Evolutionary conservation across 208 protist species (phyloP).

Genomic region (Leishmania guyanensis): DNA sequence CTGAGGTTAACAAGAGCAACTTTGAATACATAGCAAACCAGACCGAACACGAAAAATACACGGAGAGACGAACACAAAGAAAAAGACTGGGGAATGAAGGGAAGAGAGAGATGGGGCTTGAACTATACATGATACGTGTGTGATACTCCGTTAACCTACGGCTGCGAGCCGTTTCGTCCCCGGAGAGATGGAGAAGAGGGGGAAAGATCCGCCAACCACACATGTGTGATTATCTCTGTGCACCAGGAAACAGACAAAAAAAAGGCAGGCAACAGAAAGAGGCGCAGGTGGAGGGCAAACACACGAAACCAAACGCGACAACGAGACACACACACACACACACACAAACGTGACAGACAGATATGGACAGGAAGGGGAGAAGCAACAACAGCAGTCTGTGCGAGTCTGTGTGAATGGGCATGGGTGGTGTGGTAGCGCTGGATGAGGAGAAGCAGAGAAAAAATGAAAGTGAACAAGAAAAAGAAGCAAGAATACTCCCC

Average conservation of each 20-base stretch:
- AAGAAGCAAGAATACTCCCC: slow-evolving; percentile 1
- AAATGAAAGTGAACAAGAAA: neutral
- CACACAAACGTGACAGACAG: slow-evolving; percentile 21
- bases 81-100: neutral
- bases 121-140: slow-evolving; percentile 10
- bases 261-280: neutral
- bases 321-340: slow-evolving; percentile 5
- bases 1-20: slow-evolving; percentile 2
- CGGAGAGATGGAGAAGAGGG: slow-evolving; percentile 6
- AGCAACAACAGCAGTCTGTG: neutral
- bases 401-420: slow-evolving; percentile 4
- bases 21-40: slow-evolving; percentile 14
- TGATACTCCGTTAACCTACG: neutral
- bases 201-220: slow-evolving; percentile 7
- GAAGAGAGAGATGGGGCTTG: neutral
- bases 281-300: neutral
- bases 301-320: neutral
- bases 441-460: slow-evolving; percentile 11
- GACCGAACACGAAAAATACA: slow-evolving; percentile 5
- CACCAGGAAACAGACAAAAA: neutral
- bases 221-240: neutral
- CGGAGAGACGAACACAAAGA: slow-evolving; percentile 9
- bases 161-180: neutral
- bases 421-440: neutral
- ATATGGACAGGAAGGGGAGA: neutral